Evolutionary conservation across 805 yeast species (phyloP), one percentile per base, ranked within the genome.

Genomic region (Saccharomyces mikatae): DNA sequence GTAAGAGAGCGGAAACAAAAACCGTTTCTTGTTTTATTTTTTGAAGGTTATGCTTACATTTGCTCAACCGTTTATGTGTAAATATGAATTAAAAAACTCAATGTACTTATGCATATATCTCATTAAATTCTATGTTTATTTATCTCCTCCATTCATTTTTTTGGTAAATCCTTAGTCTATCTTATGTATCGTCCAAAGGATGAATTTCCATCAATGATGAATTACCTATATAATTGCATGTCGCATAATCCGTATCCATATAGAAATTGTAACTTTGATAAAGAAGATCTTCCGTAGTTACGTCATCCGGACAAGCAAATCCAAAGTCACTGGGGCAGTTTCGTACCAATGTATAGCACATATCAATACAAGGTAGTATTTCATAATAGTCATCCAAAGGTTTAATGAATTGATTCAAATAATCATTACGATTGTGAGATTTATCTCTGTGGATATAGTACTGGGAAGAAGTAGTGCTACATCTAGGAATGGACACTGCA

Each of bases 401-500:
- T 4, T 78, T 74, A 30, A 86, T 73, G 1, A 78, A 64, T 4
- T 72, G 70, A 59, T 82, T 79, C 44, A 92, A 76, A 58, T 78
- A 80, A 4, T 72, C 71, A 61, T 80, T 87, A 58, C 99, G 76
- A 10, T 87, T 83, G 4, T 74, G 67, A 14, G 76, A 76, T 4
- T 72, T 72, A 2, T 71, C 68, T 32, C 95, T 74, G 28, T 61
- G 54, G 22, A 69, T 67, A 65, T 78, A 83, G 6, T 79, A 80
- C 0, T 76, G 61, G 8, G 71, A 56, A 6, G 78, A 65, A 13
- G 66, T 58, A 13, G 86, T 82, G 1, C 88, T 76, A 62, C 99
- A 92, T 30, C 97, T 74, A 0, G 98, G 98, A 5, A 92, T 87
- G 0, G 89, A 76, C 3, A 89, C 89, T 0, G 95, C 77, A 71